Conservation (phyloP, 2,329 filamentous ascomycete genomes). For the Cladosporium sp. region DNA sequence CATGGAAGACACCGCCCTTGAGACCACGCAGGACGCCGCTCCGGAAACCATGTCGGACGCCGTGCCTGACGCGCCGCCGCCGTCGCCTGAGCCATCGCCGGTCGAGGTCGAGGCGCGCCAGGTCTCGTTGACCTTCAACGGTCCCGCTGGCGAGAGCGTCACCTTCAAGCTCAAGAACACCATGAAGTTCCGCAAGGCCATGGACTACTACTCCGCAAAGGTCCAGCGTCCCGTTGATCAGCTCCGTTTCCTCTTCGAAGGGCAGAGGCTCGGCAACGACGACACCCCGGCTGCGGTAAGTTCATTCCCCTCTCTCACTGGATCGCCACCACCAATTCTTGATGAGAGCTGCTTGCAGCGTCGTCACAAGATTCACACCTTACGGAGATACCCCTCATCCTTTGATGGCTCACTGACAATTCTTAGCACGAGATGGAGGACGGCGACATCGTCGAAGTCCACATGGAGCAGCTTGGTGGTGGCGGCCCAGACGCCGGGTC, state of each 20-base stretch:
- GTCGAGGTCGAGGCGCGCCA: not conserved
- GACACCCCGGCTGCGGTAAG: constrained; percentile 25
- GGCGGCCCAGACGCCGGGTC: not conserved
- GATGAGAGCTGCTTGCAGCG: not conserved
- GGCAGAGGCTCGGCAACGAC: constrained; percentile 23
- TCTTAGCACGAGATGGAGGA: constrained; percentile 28
- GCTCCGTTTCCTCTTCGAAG: constrained; percentile 30
- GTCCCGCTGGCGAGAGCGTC: constrained; percentile 23
- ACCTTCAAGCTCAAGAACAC: constrained; percentile 29
- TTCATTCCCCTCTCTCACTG: not conserved
- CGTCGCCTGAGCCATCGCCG: not conserved
- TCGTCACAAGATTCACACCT: not conserved
- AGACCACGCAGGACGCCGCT: not conserved
- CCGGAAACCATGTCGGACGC: not conserved
- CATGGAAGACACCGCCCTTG: not conserved
- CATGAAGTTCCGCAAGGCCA: constrained; percentile 29
- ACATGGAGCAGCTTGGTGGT: constrained; percentile 28
- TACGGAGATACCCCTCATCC: not conserved
- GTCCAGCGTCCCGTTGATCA: constrained; percentile 16
- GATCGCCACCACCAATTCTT: not conserved
- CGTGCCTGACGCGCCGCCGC: not conserved
- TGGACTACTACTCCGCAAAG: constrained; percentile 24
- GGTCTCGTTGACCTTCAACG: constrained; percentile 25
- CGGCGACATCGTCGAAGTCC: constrained; percentile 27
- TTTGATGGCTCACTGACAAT: not conserved